A percentile compares a stretch with the other conserved stretches of the same genome.
These are phyloP conservation scores for Bromus sterilis DNA, from an alignment of 176 grass and related monocot genomes.

Conservation along the genomic window DNA sequence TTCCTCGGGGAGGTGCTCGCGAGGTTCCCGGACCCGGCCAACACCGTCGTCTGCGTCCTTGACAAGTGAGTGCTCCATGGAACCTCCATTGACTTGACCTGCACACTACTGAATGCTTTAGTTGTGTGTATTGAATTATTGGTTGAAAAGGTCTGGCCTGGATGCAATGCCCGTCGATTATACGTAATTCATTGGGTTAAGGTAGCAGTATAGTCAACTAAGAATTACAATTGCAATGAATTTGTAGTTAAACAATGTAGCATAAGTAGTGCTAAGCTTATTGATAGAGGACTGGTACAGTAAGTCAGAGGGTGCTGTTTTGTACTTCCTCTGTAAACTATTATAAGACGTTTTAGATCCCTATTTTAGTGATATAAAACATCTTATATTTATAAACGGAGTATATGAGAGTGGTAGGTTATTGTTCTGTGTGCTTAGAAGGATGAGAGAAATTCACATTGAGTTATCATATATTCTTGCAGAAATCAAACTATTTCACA, in stretches of 20 bases:
- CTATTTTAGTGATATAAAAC: too few relatives aligned
- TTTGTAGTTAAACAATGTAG: neutral
- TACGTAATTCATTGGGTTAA: neutral
- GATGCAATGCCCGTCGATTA: neutral
- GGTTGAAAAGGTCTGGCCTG: neutral
- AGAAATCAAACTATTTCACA: neutral
- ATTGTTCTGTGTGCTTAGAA: neutral
- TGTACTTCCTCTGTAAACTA: neutral
- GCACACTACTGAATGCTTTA: neutral
- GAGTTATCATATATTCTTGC: neutral
- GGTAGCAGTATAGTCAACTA: neutral
- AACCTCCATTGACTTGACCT: neutral
- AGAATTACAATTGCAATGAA: neutral
- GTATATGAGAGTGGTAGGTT: too few relatives aligned
- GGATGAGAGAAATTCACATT: neutral
- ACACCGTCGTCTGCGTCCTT: slow-evolving; percentile 82
- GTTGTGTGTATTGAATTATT: neutral
- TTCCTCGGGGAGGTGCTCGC: slow-evolving; percentile 53
- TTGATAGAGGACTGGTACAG: neutral
- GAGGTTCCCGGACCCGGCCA: slow-evolving; percentile 56
- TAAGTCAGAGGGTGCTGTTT: neutral
- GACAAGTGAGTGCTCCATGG: slow-evolving; percentile 68
- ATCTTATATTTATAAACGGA: too few relatives aligned
- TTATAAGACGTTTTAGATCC: too few relatives aligned
- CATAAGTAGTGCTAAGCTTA: neutral